Percentiles rank a stretch among this genome's conserved stretches.
phyloP scores from a whole-genome alignment of 352 stramenopile species.

The Globisporangium radiosum region DNA sequence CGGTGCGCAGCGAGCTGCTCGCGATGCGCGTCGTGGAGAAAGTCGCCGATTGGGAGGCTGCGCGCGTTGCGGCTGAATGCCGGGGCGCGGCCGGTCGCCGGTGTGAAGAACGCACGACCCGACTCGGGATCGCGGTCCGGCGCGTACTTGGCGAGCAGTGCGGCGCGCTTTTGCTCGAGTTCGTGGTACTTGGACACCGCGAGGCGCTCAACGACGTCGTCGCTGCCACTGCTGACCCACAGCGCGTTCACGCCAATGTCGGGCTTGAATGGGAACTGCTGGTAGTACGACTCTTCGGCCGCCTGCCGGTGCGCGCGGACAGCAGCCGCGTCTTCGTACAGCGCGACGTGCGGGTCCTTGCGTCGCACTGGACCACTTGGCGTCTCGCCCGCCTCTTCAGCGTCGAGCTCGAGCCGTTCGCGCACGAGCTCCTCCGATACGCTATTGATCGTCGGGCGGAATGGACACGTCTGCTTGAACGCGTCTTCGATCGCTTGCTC shows the following conservation, averaged over 20 bases:
- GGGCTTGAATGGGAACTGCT: constrained; percentile 71
- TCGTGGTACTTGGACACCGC: constrained; percentile 66
- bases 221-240: constrained; percentile 33
- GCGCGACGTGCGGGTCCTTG: constrained; percentile 46
- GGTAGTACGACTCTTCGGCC: constrained; percentile 44
- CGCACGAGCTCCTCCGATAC: constrained; percentile 68
- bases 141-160: constrained; percentile 60
- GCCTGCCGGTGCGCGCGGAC: constrained; percentile 31
- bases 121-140: constrained; percentile 49
- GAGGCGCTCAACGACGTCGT: constrained; percentile 60
- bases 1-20: constrained; percentile 62
- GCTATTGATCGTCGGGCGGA: constrained; percentile 66
- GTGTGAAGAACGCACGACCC: constrained; percentile 61
- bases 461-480: constrained; percentile 60
- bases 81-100: constrained; percentile 51
- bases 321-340: constrained; percentile 72
- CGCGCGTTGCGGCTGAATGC: constrained; percentile 70
- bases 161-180: constrained; percentile 43
- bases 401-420: constrained; percentile 51
- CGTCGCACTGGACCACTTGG: constrained; percentile 20
- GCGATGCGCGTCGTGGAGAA: constrained; percentile 55
- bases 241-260: constrained; percentile 72
- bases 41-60: constrained; percentile 64
- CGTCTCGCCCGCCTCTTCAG: constrained; percentile 11
- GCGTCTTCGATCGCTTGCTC: constrained; percentile 56